phyloP scores from a whole-genome alignment of 129 eudicot species.

The Helianthus tuberosus region DNA sequence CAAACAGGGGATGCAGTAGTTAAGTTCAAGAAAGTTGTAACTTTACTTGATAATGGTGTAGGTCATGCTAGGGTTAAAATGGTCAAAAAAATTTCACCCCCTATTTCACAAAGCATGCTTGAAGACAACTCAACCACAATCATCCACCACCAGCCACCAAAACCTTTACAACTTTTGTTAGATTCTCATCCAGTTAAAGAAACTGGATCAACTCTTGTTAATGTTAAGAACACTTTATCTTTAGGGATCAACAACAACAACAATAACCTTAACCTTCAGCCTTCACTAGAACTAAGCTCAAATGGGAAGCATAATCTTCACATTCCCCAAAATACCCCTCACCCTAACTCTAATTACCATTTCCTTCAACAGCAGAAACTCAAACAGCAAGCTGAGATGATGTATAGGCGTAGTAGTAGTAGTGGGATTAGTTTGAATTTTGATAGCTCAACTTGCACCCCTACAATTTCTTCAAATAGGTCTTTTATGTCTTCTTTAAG shows the following conservation, averaged over 20 bases:
- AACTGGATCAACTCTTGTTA: conserved; percentile 55
- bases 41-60: conserved; percentile 64
- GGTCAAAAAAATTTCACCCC: conserved; percentile 50
- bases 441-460: conserved; percentile 84
- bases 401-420: conserved; percentile 70
- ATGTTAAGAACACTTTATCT: conserved; percentile 54
- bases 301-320: conserved; percentile 56
- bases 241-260: conserved; percentile 43
- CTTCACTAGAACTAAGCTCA: conserved; percentile 57
- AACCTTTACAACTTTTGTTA: conserved; percentile 56
- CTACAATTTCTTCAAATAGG: conserved; percentile 89
- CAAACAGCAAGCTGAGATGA: conserved; percentile 81
- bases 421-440: conserved; percentile 89
- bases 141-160: conserved; percentile 41
- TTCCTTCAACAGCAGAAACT: conserved; percentile 53
- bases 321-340: conserved; percentile 43
- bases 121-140: conserved; percentile 47
- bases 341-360: conserved; percentile 38
- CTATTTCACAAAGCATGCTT: conserved; percentile 56
- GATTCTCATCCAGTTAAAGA: conserved; percentile 54
- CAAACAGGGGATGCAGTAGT: conserved; percentile 88
- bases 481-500: conserved; percentile 95
- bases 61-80: conserved; percentile 95
- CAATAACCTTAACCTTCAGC: conserved; percentile 19
- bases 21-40: conserved; percentile 85